Base-by-base conservation (phyloP, 164 flowering plant genomes). In the Umbilicus rupestris region DNA sequence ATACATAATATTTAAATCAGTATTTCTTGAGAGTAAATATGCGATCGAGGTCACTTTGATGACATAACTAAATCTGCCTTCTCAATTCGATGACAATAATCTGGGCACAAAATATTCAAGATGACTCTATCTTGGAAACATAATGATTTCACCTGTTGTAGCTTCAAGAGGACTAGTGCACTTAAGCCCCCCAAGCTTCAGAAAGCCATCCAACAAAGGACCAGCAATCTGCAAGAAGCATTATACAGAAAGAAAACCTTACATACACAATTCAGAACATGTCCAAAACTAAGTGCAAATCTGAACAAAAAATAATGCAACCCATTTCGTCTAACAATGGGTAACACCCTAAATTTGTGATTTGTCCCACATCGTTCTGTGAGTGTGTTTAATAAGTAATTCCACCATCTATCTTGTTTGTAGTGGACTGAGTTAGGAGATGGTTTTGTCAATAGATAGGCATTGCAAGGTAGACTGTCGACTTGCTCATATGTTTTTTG, bases 141-240 rank as follows among this genome's bases (percentile, higher is more conserved):
- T 17, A 62, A 10, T 44, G 39, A 47, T 24, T 26, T 69, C 69
- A 90, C 97, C 98, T 83, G 68, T 77, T 41, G 74, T 82, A 52
- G 82, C 85, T 70, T 87, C 94, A 42, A 52, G 14, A 52, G 80
- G 80, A 58, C 74, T 79, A 31, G 74, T 69, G 71, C 88, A 82
- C 73, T 65, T 73, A 66, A 20, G 66, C 60, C 98, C 98, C 52
- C 98, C 98, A n/a, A 83, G 73, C 78, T 84, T 83, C 68, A 75
- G 58, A 77, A 93, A 84, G 24, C 68, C 78, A 66, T 79, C 80
- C 70, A 82, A 66, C 67, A 79, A 66, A 60, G 80, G 67, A 66
- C 67, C 76, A 17, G 29, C 59, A 68, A 59, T 71, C 96, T 93
- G 85, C 74, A 68, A 60, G 17, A 16, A 19, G 19, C 52, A 47